These are phyloP conservation scores for Neurospora hispaniola DNA, from an alignment of 495 filamentous ascomycete species.

Conservation along the genomic window DNA sequence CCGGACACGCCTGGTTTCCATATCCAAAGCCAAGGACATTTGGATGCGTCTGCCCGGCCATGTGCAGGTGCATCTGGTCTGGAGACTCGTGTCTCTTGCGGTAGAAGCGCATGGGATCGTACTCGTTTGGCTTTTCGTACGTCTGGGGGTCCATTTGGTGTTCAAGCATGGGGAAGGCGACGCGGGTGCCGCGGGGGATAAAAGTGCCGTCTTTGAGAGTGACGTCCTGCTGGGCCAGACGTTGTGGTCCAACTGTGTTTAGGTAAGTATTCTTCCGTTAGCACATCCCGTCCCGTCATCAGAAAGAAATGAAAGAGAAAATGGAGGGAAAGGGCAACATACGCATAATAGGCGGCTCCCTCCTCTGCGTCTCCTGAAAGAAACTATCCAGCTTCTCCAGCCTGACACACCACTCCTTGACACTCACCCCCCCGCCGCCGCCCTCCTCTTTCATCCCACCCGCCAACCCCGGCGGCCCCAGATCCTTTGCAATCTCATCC, in stretches of 20 bases:
- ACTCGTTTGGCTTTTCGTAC: neutral
- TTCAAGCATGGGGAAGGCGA: neutral
- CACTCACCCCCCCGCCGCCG: neutral
- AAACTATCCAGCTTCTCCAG: neutral
- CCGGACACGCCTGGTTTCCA: neutral
- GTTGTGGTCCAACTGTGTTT: neutral
- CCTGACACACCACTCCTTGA: neutral
- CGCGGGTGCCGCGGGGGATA: neutral
- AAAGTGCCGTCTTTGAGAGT: neutral
- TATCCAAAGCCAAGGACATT: neutral
- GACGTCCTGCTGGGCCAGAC: neutral
- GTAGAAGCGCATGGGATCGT: neutral
- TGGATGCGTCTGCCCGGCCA: neutral
- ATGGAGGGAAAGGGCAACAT: neutral
- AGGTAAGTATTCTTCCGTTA: neutral
- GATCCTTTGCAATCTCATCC: neutral
- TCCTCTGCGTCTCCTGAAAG: neutral
- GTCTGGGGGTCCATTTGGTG: neutral
- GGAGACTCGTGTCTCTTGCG: neutral
- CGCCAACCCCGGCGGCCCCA: neutral
- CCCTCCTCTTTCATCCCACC: neutral
- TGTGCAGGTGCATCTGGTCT: neutral
- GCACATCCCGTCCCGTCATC: too few relatives aligned
- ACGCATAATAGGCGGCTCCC: neutral
- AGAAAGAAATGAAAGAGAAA: neutral